Evolutionary conservation across 2,329 filamentous ascomycete species (phyloP), one percentile per base, ranked within the genome.

Genomic region (Stemphylium vesicarium): DNA sequence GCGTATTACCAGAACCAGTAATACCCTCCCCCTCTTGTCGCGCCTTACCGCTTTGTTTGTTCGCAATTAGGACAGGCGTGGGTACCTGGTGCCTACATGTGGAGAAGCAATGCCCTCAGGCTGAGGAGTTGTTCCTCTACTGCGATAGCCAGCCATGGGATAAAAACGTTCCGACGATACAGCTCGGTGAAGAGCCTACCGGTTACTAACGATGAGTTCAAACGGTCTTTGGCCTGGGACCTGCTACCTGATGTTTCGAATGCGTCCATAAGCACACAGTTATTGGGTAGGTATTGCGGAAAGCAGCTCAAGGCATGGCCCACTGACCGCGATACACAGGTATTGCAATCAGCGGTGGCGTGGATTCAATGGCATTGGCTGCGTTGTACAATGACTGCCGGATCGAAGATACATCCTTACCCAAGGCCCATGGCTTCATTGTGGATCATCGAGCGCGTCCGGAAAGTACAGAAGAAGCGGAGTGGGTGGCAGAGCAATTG

Each of bases 361-460:
- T 95, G 35, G 95, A 99, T 75, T 98, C 94, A n/a, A 99, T 98
- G 93, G 94, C 94, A 24, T 81, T 99, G 56, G 92, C 92, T 50
- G 87, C 81, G 56, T 82, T 98, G 32, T 91, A 90, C 71, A 75
- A 79, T 40, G 62, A 65, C 41, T 62, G 57, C 42, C 49, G 47
- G 39, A 48, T 33, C 62, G 39, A 33, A 2, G 35, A 61, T n/a
- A 8, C 11, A 4, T 20, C 10, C 42, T 64, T 52, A 40, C 62
- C 66, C 18, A 24, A 71, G 12, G 77, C 83, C 16, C 80, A 79
- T 39, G 85, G 81, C 0, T 85, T 87, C 63, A 82, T 88, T 32
- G 82, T 88, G 11, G 84, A 88, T 62, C 86, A 88, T 66, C 78
- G 79, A 56, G 78, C 81, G n/a, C 79, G 86, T n/a, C 59, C 74